Evolutionary conservation across 106 monocot species (phyloP), one percentile per base, ranked within the genome.

Genomic region (Alisma plantagoaquatica): DNA sequence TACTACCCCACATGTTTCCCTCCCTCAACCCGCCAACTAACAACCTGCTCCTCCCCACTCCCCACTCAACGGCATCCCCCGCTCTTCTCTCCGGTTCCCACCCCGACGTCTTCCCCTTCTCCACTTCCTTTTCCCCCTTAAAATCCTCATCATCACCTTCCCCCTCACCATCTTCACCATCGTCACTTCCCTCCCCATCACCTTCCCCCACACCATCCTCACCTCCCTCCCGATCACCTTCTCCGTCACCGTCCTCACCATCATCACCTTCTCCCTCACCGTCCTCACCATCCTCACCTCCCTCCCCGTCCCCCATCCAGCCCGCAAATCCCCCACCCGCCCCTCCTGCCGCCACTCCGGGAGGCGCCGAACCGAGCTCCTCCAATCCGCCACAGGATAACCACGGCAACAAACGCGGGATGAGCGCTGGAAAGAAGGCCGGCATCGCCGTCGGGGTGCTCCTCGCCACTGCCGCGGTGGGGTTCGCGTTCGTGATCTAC

Each of bases 401-500:
- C n/a, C n/a, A n/a, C n/a, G n/a, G n/a, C n/a, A n/a, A n/a, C n/a
- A n/a, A n/a, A n/a, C 64, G 56, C 12, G 76, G 76, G 29, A 53
- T 72, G 62, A 79, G 57, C 55, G 75, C 43, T 12, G 75, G 67
- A 20, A 59, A 61, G 70, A 92, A 81, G 75, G 73, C 70, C 6
- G 81, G 70, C 20, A 43, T 86, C 1, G 77, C 46, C 10, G 29
- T 77, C 27, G 84, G 73, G 3, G 72, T 77, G 23, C 3, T 81
- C 15, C 44, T 62, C 6, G 77, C 49, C 2, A 77, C 54, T 28
- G 77, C 66, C 28, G 23, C 69, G 24, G 66, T 67, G 7, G 77
- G 52, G 12, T 1, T 75, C 2, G 91, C 73, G 22, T 54, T 31
- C 8, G 4, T 81, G 9, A 66, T 91, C 22, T 84, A 76, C 80